These are phyloP conservation scores for Ophiostoma himal-ulmi DNA, from an alignment of 2,329 filamentous ascomycete species.

Conservation along the genomic window DNA sequence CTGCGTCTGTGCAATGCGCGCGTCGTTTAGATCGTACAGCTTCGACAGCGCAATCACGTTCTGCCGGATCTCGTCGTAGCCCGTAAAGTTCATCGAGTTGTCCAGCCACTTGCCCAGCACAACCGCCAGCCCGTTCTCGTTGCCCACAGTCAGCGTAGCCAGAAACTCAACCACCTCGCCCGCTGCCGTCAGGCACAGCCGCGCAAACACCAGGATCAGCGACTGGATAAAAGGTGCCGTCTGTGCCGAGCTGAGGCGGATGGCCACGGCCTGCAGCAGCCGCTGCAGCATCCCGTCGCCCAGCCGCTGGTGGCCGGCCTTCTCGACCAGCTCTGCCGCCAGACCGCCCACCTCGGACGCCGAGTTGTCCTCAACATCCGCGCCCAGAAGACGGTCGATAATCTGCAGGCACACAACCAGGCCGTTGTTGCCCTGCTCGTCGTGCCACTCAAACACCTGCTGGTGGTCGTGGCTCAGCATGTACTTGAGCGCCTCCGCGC, in stretches of 20 bases:
- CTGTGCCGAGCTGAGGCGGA: slow-evolving; percentile 72
- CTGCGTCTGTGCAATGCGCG: slow-evolving; percentile 67
- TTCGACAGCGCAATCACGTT: slow-evolving; percentile 94
- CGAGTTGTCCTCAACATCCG: slow-evolving; percentile 81
- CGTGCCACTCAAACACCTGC: slow-evolving; percentile 82
- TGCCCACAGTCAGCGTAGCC: slow-evolving; percentile 72
- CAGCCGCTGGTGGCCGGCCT: slow-evolving; percentile 83
- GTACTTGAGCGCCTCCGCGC: slow-evolving; percentile 79
- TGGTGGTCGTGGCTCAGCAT: slow-evolving; percentile 85
- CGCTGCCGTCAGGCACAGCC: slow-evolving; percentile 77
- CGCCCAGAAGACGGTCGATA: slow-evolving; percentile 81
- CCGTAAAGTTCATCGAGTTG: slow-evolving; percentile 95
- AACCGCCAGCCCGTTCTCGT: slow-evolving; percentile 76
- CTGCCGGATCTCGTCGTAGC: slow-evolving; percentile 93
- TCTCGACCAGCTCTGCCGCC: slow-evolving; percentile 90
- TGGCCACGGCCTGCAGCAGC: slow-evolving; percentile 81
- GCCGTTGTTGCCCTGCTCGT: slow-evolving; percentile 72
- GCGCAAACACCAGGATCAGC: slow-evolving; percentile 88
- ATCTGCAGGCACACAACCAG: slow-evolving; percentile 86
- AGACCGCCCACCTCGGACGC: slow-evolving; percentile 94
- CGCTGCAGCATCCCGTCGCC: slow-evolving; percentile 78
- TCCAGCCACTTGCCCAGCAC: slow-evolving; percentile 95
- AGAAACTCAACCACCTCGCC: slow-evolving; percentile 90
- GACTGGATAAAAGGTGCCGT: slow-evolving; percentile 91
- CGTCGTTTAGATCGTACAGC: slow-evolving; percentile 79